Base-by-base conservation (phyloP, 2,329 filamentous ascomycete species). In the Fusarium acutatum region DNA sequence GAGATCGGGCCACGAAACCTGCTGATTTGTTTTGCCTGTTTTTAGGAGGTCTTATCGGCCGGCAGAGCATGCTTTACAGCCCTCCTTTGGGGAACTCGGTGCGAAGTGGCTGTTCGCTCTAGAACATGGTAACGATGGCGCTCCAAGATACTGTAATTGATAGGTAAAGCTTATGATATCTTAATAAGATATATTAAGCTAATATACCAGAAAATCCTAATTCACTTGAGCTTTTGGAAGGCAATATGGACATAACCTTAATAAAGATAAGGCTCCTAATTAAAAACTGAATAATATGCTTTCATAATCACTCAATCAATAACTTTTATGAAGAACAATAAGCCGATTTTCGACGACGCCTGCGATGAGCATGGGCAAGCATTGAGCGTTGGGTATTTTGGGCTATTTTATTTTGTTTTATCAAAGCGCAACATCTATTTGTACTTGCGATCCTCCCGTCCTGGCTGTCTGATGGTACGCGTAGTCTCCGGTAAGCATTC, bases 301-400 rank as follows among this genome's bases (percentile, higher is more conserved):
- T 22, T 38, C 13, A 38, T 38, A 11, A 20, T 11, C 20, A 38
- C 18, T 7, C 12, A 38, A 11, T 38, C 18, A 38, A 12, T 22
- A 38, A 38, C 18, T 11, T 38, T 38, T 13, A 30, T 30, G 30
- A 30, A 30, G 30, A 11, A 30, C 30, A n/a, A 49, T 14, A 32
- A 7, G 28, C 22, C 22, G 28, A 18, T 34, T 18, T 11, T 18
- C 14, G 12, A 24, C 11, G 15, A 10, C 8, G 4, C 22, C 13
- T 47, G 14, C 9, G 24, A 26, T 3, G 9, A 3, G 20, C 9
- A 28, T 6, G 26, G 28, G 20, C 4, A 47, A 47, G 9, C 4
- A 6, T 10, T 10, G 18, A 4, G 1, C 2, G 2, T 7, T 46
- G 20, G 12, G 1, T 20, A 20, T 14, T 14, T 10, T 4, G 24